Base-by-base conservation (phyloP, 73 alveolate genomes). In the Durusdinium trenchii region DNA sequence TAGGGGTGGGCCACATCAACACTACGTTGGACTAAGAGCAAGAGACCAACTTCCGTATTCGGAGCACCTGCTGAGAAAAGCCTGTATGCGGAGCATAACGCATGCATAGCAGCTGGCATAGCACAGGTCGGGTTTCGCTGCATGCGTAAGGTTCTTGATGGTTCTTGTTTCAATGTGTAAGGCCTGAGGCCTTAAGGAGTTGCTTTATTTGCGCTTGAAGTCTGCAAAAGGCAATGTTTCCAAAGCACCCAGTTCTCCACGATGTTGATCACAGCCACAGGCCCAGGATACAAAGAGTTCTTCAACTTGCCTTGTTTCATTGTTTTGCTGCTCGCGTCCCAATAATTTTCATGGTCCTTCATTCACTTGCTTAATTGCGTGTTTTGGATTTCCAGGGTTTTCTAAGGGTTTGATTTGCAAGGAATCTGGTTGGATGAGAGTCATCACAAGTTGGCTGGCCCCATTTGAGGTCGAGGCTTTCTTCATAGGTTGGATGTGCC, bases 401-500 rank as follows among this genome's bases (percentile, higher is more conserved):
- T 26, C 32, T 30, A 20, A n/a, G 23, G 43, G 38, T 12, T 30
- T 69, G 23, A n/a, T 23, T 57, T 57, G 12, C 69, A 16, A 12
- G 23, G 32, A 57, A 57, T 16, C 32, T 57, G 69, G 12, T 57
- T 16, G 23, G 32, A n/a, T 30, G 76, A 30, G 38, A 7, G 40
- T 9, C 3, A 57, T 23, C 30, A 23, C 73, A 32, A 32, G 18
- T 62, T 20, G 42, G n/a, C 6, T 4, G 51, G 86, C 45, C 47
- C 45, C 5, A n/a, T 78, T 75, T 82, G 52, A 84, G 94, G 94
- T 60, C 75, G 76, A 38, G 94, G 94, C 7, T 84, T 84, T 42
- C 76, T 84, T 1, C 94, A 84, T 36, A 73, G 94, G 23, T 76
- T 84, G 76, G 94, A 84, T 42, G 94, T 84, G 79, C 94, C 94